These are phyloP conservation scores for Astrocystis sublimbata DNA, from an alignment of 495 filamentous ascomycete genomes.

Conservation along the genomic window DNA sequence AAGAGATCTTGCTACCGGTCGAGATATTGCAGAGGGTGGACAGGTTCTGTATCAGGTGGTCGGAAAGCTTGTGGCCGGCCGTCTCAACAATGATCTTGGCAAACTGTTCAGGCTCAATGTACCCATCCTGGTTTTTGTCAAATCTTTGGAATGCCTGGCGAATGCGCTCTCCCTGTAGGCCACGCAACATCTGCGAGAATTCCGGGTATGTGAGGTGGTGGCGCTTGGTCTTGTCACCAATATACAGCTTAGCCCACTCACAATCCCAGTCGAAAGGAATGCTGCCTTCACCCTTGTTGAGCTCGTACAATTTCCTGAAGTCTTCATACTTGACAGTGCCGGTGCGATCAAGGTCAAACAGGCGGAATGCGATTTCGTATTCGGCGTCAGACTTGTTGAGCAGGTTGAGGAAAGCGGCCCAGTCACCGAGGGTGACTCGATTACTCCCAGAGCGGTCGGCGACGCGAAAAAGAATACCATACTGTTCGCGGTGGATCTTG, in stretches of 20 bases:
- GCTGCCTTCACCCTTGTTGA: conserved; percentile 74
- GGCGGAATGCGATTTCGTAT: conserved; percentile 96
- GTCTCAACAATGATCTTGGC: conserved; percentile 94
- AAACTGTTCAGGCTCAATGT: conserved; percentile 94
- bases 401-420: conserved; percentile 90
- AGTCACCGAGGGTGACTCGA: conserved; percentile 77
- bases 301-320: conserved; percentile 76
- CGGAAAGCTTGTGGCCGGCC: conserved; percentile 93
- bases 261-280: conserved; percentile 97
- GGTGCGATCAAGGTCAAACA: conserved; percentile 83
- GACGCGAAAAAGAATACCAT: conserved; percentile 85
- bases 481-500: conserved; percentile 95
- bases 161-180: conserved; percentile 91
- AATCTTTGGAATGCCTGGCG: conserved; percentile 91
- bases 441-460: conserved; percentile 76
- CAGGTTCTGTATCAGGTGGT: conserved; percentile 91
- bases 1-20: conserved; percentile 87
- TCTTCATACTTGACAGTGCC: conserved; percentile 85
- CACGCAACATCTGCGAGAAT: conserved; percentile 97
- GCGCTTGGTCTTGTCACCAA: conserved; percentile 76
- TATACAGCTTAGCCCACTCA: conserved; percentile 95
- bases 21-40: conserved; percentile 95
- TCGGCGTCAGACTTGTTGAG: conserved; percentile 94
- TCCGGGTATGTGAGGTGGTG: conserved; percentile 94
- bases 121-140: conserved; percentile 94